Evolutionary conservation across 2,329 filamentous ascomycete genomes (phyloP).

Genomic region (Exophiala viscosa): DNA sequence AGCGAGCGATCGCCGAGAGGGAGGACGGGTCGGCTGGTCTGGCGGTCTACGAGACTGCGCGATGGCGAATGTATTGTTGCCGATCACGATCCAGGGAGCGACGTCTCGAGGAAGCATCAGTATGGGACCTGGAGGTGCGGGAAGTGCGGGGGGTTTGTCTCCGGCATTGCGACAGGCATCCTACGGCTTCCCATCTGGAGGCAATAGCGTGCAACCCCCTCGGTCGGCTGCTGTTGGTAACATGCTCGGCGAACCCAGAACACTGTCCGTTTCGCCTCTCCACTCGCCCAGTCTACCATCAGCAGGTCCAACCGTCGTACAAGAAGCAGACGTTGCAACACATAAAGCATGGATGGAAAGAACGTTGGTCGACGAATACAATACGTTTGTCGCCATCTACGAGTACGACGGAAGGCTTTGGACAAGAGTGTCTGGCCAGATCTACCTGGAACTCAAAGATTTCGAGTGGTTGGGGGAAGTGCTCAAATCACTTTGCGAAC

Average conservation of each 20-base stretch:
- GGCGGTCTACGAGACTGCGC: slow-evolving; percentile 58
- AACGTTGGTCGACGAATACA: slow-evolving; percentile 55
- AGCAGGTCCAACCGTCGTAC: slow-evolving; percentile 21
- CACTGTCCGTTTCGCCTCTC: slow-evolving; percentile 15
- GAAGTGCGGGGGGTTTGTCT: slow-evolving; percentile 27
- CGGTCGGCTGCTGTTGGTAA: slow-evolving; percentile 7
- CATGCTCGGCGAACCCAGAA: slow-evolving; percentile 9
- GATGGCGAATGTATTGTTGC: slow-evolving; percentile 71
- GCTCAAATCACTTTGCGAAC: slow-evolving; percentile 56
- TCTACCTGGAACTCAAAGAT: slow-evolving; percentile 76
- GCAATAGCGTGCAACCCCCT: slow-evolving; percentile 1
- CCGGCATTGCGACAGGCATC: slow-evolving; percentile 24
- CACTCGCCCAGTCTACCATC: slow-evolving; percentile 17
- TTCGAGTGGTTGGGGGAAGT: slow-evolving; percentile 66
- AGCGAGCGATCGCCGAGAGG: slow-evolving; percentile 23
- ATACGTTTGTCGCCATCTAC: slow-evolving; percentile 68
- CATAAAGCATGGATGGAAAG: slow-evolving; percentile 58
- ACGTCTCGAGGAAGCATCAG: slow-evolving; percentile 25
- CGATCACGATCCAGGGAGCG: slow-evolving; percentile 49
- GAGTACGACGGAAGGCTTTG: slow-evolving; percentile 62
- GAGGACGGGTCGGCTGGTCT: slow-evolving; percentile 44
- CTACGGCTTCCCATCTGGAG: slow-evolving; percentile 23
- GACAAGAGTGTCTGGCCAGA: slow-evolving; percentile 72
- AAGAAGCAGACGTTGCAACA: slow-evolving; percentile 37
- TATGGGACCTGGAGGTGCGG: slow-evolving; percentile 27